phyloP scores from a whole-genome alignment of 176 grass and related monocot genomes.

The Lolium multiflorum region DNA sequence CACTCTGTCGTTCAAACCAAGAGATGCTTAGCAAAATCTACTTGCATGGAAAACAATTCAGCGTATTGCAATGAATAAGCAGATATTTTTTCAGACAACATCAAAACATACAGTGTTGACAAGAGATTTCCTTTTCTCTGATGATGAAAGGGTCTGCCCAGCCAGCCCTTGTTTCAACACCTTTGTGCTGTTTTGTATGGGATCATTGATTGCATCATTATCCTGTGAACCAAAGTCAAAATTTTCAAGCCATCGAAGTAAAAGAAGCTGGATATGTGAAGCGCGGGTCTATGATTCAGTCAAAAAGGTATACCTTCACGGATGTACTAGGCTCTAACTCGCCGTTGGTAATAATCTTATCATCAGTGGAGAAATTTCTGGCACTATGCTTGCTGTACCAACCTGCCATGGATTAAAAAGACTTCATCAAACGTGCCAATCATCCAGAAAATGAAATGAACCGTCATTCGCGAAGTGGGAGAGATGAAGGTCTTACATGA shows the following conservation, averaged over 20 bases:
- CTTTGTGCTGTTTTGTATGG: constrained; percentile 47
- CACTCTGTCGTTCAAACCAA: neutral
- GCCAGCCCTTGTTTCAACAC: constrained; percentile 40
- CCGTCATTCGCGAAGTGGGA: neutral
- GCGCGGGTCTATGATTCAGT: neutral
- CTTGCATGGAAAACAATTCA: constrained; percentile 16
- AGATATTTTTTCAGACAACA: neutral
- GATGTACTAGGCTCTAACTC: constrained; percentile 24
- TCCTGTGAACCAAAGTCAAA: constrained; percentile 34
- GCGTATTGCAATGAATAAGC: neutral
- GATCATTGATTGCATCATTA: constrained; percentile 34
- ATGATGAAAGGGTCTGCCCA: constrained; percentile 62
- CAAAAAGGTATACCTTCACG: constrained; percentile 24
- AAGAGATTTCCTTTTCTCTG: constrained; percentile 81
- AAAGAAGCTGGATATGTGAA: neutral
- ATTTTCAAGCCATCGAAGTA: neutral
- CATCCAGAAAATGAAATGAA: constrained; percentile 22
- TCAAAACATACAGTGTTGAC: constrained; percentile 58
- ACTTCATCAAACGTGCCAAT: neutral
- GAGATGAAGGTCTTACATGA: neutral
- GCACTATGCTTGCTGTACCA: constrained; percentile 33
- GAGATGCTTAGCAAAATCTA: neutral
- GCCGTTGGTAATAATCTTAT: neutral
- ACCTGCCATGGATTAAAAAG: constrained; percentile 18
- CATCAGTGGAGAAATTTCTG: constrained; percentile 36